A percentile compares a stretch with the other conserved stretches of the same genome.
These are phyloP conservation scores for Pichia terricola DNA, from an alignment of 1,139 yeast genomes.

Conservation along the genomic window DNA sequence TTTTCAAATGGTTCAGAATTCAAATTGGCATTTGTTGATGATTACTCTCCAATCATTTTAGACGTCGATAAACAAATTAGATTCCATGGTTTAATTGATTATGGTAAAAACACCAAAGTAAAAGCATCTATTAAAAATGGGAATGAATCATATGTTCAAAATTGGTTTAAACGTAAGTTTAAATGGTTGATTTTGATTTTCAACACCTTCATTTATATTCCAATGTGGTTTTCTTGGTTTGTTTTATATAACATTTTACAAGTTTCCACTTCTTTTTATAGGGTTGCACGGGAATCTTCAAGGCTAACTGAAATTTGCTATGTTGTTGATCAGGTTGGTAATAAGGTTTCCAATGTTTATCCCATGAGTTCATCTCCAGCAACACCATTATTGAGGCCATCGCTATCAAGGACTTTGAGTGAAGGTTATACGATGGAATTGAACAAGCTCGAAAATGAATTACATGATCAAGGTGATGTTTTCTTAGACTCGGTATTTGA, in stretches of 20 bases:
- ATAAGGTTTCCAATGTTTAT: constrained; percentile 2
- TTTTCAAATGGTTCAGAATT: constrained; percentile 31
- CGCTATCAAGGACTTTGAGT: constrained; percentile 23
- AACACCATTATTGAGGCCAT: constrained; percentile 15
- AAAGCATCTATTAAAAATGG: neutral
- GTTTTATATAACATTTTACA: constrained; percentile 36
- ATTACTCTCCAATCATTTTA: constrained; percentile 46
- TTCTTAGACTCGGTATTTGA: constrained; percentile 54
- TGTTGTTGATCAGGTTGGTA: constrained; percentile 9
- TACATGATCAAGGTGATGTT: constrained; percentile 46
- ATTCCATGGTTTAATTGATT: constrained; percentile 18
- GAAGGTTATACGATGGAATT: constrained; percentile 23
- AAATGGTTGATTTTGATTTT: constrained; percentile 39
- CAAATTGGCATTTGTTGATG: constrained; percentile 36
- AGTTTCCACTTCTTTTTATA: constrained; percentile 28
- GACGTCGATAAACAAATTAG: constrained; percentile 34
- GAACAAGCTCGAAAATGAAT: constrained; percentile 26
- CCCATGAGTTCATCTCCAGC: constrained; percentile 9
- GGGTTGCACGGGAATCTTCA: constrained; percentile 23
- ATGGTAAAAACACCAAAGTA: constrained; percentile 1
- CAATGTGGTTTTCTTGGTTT: constrained; percentile 44
- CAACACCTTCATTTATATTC: constrained; percentile 38
- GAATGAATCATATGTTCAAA: neutral
- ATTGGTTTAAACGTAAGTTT: constrained; percentile 25
- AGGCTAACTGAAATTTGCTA: constrained; percentile 14